Percentiles rank a stretch among this genome's conserved stretches.
Conservation (phyloP, 2,329 filamentous ascomycete genomes). For the Samsoniella hepiali region DNA sequence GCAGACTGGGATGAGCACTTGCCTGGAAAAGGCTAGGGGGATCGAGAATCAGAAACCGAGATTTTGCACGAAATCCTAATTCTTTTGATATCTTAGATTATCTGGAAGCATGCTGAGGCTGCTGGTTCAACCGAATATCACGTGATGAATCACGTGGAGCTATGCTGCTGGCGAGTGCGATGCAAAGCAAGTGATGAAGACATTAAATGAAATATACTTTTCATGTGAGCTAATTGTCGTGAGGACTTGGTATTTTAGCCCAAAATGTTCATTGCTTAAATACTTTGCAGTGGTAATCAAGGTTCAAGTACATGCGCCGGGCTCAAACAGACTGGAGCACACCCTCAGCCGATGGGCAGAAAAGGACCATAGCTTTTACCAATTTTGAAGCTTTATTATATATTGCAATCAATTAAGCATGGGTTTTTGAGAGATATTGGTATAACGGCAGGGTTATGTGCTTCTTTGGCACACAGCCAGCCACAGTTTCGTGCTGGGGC, state of each 20-base stretch:
- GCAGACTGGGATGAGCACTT: neutral
- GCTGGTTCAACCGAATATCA: neutral
- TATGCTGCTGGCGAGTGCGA: neutral
- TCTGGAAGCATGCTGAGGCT: neutral
- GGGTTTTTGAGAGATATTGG: too few species aligned
- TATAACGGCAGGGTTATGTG: neutral
- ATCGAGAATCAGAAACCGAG: neutral
- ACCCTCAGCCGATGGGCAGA: too few species aligned
- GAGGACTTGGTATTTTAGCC: too few species aligned
- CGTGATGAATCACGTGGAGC: conserved; percentile 5
- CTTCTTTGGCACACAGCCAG: neutral
- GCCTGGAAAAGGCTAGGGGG: neutral
- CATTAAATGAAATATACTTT: neutral
- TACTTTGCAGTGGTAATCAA: too few species aligned
- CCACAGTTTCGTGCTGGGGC: neutral
- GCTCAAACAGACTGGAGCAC: too few species aligned
- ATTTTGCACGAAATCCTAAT: neutral
- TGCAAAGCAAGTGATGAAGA: too few species aligned
- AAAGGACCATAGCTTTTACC: too few species aligned
- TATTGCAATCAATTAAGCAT: too few species aligned
- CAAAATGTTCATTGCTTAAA: too few species aligned
- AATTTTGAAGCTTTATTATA: too few species aligned
- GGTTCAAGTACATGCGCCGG: too few species aligned
- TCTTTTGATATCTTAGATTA: neutral
- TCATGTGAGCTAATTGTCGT: too few species aligned